Conservation (phyloP, 345 rosid species). For the Eutrema heterophyllum region DNA sequence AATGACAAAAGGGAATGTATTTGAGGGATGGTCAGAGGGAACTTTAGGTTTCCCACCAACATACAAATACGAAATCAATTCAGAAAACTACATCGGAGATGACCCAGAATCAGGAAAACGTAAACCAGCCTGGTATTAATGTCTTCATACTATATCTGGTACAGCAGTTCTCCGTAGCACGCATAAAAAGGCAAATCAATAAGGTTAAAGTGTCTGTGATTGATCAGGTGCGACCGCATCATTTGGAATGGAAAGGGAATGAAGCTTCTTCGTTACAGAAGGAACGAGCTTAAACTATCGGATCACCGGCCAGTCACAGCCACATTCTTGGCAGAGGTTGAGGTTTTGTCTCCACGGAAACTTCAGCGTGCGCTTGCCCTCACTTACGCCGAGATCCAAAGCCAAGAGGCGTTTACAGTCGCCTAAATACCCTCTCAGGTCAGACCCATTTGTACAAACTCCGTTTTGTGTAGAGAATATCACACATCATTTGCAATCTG, state of each 20-base stretch:
- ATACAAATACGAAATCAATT: slow-evolving; percentile 74
- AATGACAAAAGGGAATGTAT: slow-evolving; percentile 58
- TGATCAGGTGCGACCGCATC: slow-evolving; percentile 84
- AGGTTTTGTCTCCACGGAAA: slow-evolving; percentile 65
- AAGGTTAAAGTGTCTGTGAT: background rate
- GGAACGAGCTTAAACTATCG: slow-evolving; percentile 68
- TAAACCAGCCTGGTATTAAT: slow-evolving; percentile 78
- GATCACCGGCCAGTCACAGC: slow-evolving; percentile 96
- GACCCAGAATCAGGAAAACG: slow-evolving; percentile 77
- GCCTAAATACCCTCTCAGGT: background rate
- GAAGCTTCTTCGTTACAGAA: slow-evolving; percentile 61
- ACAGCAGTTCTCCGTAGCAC: background rate
- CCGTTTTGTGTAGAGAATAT: background rate
- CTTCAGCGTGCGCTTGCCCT: slow-evolving; percentile 76
- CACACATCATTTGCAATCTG: background rate
- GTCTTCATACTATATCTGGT: slow-evolving; percentile 4
- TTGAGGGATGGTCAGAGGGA: slow-evolving; percentile 95
- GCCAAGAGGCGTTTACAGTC: background rate
- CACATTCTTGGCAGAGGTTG: slow-evolving; percentile 66
- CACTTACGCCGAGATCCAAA: slow-evolving; percentile 63
- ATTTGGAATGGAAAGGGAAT: slow-evolving; percentile 81
- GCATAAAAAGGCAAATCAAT: background rate
- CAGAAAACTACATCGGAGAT: slow-evolving; percentile 69
- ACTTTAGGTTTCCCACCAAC: slow-evolving; percentile 72
- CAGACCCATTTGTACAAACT: background rate